phyloP scores from a whole-genome alignment of 768 basidiomycete species.

The Pulveroboletus ravenelii region DNA sequence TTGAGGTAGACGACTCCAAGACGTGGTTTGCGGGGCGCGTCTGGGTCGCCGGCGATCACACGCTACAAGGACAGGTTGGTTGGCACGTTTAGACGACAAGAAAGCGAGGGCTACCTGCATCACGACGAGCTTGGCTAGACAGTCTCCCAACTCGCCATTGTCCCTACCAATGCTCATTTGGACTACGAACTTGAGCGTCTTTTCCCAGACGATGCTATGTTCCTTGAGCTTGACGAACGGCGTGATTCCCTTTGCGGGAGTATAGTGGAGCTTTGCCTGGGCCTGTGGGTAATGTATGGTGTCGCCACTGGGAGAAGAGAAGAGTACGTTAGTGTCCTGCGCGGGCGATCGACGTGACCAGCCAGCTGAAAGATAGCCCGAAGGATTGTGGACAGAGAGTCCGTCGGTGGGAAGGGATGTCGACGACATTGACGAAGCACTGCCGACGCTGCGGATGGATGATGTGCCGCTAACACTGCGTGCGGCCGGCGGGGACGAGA shows the following conservation, averaged over 20 bases:
- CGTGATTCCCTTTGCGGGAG: constrained; percentile 57
- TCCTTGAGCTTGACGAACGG: constrained; percentile 55
- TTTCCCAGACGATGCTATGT: constrained; percentile 61
- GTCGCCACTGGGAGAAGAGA: background rate
- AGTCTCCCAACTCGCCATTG: constrained; percentile 41
- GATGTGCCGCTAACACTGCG: constrained; percentile 23
- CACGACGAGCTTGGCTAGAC: constrained; percentile 62
- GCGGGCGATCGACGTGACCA: constrained; percentile 20
- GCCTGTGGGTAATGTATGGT: background rate
- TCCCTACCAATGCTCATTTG: constrained; percentile 59
- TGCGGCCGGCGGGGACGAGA: constrained; percentile 1
- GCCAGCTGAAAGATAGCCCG: constrained; percentile 24
- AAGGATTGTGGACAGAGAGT: constrained; percentile 1
- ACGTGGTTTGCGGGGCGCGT: constrained; percentile 52
- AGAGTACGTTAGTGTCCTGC: background rate
- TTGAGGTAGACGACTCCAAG: constrained; percentile 67
- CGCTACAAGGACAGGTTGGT: constrained; percentile 35
- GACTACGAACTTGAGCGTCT: constrained; percentile 51
- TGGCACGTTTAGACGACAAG: background rate
- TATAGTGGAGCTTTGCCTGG: constrained; percentile 9
- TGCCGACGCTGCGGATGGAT: constrained; percentile 20
- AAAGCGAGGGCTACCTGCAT: constrained; percentile 39
- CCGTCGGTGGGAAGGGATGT: constrained; percentile 3
- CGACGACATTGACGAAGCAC: constrained; percentile 18
- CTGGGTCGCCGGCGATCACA: constrained; percentile 52